phyloP scores from a whole-genome alignment of 2,329 filamentous ascomycete species.

The Colletotrichum horii region DNA sequence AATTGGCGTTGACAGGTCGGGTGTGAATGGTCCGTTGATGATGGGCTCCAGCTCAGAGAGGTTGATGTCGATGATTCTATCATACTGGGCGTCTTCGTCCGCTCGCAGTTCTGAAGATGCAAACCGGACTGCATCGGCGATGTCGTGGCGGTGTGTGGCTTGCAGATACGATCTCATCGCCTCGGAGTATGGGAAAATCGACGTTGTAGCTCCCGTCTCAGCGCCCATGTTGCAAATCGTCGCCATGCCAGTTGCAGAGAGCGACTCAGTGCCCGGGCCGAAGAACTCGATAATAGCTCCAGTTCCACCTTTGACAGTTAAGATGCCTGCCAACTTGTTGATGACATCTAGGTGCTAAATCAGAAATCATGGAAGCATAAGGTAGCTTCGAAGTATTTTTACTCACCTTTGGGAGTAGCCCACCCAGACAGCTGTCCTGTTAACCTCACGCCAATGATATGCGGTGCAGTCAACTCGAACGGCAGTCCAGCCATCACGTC shows the following conservation, averaged over 20 bases:
- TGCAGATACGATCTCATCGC: constrained; percentile 78
- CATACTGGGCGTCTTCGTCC: constrained; percentile 59
- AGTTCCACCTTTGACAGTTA: constrained; percentile 81
- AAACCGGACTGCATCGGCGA: constrained; percentile 74
- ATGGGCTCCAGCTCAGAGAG: constrained; percentile 76
- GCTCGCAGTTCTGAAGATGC: constrained; percentile 33
- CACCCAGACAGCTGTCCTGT: constrained; percentile 75
- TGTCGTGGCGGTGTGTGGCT: constrained; percentile 72
- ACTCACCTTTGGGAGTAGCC: constrained; percentile 68
- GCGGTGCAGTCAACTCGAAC: constrained; percentile 57
- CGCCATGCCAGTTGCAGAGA: constrained; percentile 77
- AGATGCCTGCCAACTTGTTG: constrained; percentile 77
- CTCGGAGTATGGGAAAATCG: constrained; percentile 80
- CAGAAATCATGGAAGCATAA: not conserved
- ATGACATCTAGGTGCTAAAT: constrained; percentile 59
- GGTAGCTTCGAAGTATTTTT: not conserved
- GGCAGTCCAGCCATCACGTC: constrained; percentile 8
- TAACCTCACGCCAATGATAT: constrained; percentile 77
- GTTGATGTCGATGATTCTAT: constrained; percentile 78
- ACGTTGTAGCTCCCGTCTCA: constrained; percentile 69
- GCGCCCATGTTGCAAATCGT: constrained; percentile 64
- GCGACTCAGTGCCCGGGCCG: constrained; percentile 67
- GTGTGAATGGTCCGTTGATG: constrained; percentile 81
- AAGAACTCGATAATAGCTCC: constrained; percentile 71
- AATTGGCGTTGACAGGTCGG: constrained; percentile 78